A percentile compares a stretch with the other conserved stretches of the same genome.
Conservation (phyloP, 192 early-diverging fungal species). For the Rhizophagus prolifer region DNA sequence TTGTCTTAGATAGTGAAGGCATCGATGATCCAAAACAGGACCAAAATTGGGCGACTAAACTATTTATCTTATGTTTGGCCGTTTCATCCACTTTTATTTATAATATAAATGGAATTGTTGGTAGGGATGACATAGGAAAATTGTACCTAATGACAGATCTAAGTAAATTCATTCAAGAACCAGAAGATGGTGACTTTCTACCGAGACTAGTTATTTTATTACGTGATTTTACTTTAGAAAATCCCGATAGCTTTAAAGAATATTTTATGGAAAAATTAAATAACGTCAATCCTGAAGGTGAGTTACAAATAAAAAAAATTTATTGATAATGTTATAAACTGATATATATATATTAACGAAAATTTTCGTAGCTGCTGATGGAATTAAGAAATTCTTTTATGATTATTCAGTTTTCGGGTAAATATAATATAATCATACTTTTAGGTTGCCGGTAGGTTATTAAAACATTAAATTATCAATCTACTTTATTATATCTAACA, state of each 20-base stretch:
- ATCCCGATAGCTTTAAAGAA: neutral
- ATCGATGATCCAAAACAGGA: constrained; percentile 26
- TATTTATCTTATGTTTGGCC: constrained; percentile 26
- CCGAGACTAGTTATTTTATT: constrained; percentile 15
- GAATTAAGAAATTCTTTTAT: no score
- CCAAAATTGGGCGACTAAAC: constrained; percentile 12
- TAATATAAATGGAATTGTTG: constrained; percentile 24
- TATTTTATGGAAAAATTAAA: constrained; percentile 20
- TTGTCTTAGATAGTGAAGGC: constrained; percentile 19
- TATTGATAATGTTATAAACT: no score
- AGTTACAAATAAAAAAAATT: neutral
- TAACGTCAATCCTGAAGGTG: constrained; percentile 21
- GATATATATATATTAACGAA: no score
- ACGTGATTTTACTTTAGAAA: constrained; percentile 9
- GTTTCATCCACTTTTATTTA: constrained; percentile 24
- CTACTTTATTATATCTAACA: no score
- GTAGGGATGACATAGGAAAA: constrained; percentile 14
- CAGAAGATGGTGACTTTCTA: neutral
- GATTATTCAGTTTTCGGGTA: no score
- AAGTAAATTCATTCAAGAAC: constrained; percentile 15
- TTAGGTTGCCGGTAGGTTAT: no score
- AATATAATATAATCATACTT: no score
- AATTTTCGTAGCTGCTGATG: no score
- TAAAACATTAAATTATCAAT: no score
- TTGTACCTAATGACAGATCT: constrained; percentile 24